Conservation (phyloP, 2,329 filamentous ascomycete species). For the Trichoderma sp. region DNA sequence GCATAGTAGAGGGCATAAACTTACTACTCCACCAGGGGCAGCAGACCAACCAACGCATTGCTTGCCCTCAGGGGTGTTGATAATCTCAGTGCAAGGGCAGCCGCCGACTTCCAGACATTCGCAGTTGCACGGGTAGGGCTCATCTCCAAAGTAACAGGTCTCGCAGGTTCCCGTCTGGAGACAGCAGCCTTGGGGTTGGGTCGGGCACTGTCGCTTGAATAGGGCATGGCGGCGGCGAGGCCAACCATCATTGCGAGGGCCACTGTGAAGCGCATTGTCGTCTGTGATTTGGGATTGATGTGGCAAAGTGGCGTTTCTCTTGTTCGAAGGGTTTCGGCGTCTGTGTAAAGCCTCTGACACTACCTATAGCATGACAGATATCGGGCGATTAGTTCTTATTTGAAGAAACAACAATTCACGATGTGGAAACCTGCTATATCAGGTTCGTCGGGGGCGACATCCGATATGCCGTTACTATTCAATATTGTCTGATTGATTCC, state of each 20-base stretch:
- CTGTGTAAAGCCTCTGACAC: rapidly evolving
- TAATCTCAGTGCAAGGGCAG: constrained; percentile 18
- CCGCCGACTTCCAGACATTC: constrained; percentile 2
- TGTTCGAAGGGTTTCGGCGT: not conserved
- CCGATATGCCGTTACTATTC: not conserved
- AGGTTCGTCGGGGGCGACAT: constrained; percentile 3
- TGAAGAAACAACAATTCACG: not conserved
- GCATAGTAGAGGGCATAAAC: not conserved
- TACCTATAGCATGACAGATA: not conserved
- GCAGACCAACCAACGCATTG: constrained; percentile 2
- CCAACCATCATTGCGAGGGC: constrained; percentile 14
- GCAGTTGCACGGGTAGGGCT: constrained; percentile 15
- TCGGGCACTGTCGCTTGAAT: constrained; percentile 14
- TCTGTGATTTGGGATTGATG: not conserved
- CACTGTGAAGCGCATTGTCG: constrained; percentile 19
- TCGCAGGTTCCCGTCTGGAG: constrained; percentile 9
- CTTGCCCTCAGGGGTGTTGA: not conserved
- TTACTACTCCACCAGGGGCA: not conserved
- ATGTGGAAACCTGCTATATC: not conserved
- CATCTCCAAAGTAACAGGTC: constrained; percentile 15
- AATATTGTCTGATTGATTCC: not conserved
- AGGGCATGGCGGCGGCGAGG: constrained; percentile 14
- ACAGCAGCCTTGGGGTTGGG: constrained; percentile 15
- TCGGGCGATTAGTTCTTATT: not conserved
- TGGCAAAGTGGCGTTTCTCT: too few species aligned